Conservation (phyloP, 228 moss, liverwort and hornwort species). For the Sphagnum magellanicum region DNA sequence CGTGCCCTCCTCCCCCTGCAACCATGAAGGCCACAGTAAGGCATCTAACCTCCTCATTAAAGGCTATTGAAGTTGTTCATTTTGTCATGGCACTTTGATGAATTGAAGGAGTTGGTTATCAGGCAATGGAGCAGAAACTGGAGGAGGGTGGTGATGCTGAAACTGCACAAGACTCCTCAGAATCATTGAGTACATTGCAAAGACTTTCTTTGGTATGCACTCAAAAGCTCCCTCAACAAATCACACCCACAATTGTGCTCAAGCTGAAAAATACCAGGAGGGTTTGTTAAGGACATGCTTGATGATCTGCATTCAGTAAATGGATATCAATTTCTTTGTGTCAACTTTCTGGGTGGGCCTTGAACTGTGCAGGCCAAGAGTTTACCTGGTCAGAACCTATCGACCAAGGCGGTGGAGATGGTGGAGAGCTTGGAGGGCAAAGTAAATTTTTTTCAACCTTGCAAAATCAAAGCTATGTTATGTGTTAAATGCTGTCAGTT, state of each 20-base stretch:
- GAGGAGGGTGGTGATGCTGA: conserved; percentile 32
- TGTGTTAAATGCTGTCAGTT: too few species aligned
- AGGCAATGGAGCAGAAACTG: conserved; percentile 51
- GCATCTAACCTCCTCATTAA: too few species aligned
- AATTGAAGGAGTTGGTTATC: conserved; percentile 3
- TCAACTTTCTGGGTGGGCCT: conserved; percentile 2
- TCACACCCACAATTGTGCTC: neutral
- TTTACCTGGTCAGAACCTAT: conserved; percentile 38
- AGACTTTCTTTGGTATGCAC: conserved; percentile 68
- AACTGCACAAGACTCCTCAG: conserved; percentile 18
- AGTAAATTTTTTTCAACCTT: conserved; percentile 19
- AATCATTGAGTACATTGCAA: conserved; percentile 41
- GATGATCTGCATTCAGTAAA: neutral
- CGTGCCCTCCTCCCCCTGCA: neutral
- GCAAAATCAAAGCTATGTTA: too few species aligned
- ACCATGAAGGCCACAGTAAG: too few species aligned
- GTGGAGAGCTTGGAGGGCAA: conserved; percentile 89
- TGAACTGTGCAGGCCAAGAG: conserved; percentile 63
- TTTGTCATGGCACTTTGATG: neutral
- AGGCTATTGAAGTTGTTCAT: neutral
- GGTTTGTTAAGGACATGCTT: neutral
- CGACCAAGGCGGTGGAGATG: conserved; percentile 51
- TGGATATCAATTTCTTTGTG: neutral
- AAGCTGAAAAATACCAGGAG: neutral
- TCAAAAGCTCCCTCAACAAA: too few species aligned